Evolutionary conservation across 2,329 filamentous ascomycete species (phyloP).

Genomic region (Ophiosphaerella herpotricha): DNA sequence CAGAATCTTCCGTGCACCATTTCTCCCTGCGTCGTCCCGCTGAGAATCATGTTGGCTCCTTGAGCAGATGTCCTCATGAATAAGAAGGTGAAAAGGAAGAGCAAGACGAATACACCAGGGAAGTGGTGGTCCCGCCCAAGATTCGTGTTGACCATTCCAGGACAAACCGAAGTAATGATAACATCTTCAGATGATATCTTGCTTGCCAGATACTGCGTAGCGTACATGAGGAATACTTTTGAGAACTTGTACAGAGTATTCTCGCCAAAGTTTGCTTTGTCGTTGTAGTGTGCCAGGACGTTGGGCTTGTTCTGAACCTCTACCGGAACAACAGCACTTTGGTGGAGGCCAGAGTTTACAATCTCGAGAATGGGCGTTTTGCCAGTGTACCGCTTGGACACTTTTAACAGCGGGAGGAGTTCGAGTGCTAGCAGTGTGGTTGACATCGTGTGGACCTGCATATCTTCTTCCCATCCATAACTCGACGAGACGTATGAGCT

Average conservation of each 20-base stretch:
- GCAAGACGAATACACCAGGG: conserved; percentile 29
- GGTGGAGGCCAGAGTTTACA: conserved; percentile 39
- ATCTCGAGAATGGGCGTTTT: conserved; percentile 39
- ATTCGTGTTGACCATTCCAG: conserved; percentile 36
- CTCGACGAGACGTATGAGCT: conserved; percentile 24
- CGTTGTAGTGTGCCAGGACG: conserved; percentile 40
- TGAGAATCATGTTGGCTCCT: conserved; percentile 40
- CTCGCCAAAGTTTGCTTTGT: conserved; percentile 29
- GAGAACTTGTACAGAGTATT: conserved; percentile 35
- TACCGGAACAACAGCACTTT: conserved; percentile 27
- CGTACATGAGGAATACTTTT: conserved; percentile 46
- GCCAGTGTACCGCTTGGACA: conserved; percentile 24
- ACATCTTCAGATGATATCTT: conserved; percentile 34
- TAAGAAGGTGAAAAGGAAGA: conserved; percentile 23
- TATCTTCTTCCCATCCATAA: conserved; percentile 49
- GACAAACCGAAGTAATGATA: conserved; percentile 45
- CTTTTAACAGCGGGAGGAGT: conserved; percentile 49
- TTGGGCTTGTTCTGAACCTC: conserved; percentile 25
- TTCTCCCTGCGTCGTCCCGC: conserved; percentile 41
- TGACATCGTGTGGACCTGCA: conserved; percentile 64
- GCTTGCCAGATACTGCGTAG: conserved; percentile 32
- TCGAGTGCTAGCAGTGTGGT: conserved; percentile 60
- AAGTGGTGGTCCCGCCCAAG: conserved; percentile 39
- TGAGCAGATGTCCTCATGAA: conserved; percentile 32
- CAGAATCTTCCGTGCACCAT: conserved; percentile 43